phyloP scores from a whole-genome alignment of 495 filamentous ascomycete species.

The Penicillium egyptiacum region DNA sequence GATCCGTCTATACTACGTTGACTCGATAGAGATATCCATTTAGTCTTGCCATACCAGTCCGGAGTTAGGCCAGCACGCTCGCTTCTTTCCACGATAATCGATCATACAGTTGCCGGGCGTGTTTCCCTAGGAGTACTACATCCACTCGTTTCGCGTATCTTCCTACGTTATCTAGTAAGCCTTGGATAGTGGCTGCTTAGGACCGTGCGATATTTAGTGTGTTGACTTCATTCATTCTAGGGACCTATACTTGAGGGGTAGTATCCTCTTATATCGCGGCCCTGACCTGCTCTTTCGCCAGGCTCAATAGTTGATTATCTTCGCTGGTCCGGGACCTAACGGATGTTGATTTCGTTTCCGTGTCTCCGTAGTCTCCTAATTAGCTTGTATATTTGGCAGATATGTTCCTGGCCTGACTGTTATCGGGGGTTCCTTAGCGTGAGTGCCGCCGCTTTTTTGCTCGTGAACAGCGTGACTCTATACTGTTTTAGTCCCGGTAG shows the following conservation, averaged over 20 bases:
- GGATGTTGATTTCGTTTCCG: conserved; percentile 20
- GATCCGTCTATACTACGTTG: conserved; percentile 19
- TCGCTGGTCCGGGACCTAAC: conserved; percentile 16
- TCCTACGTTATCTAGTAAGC: background rate
- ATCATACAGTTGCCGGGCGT: conserved; percentile 26
- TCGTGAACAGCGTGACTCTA: background rate
- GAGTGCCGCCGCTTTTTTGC: conserved; percentile 1
- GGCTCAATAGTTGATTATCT: conserved; percentile 24
- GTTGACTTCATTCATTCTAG: background rate
- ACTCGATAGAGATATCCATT: conserved; percentile 15
- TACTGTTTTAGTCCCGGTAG: background rate
- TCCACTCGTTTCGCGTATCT: background rate
- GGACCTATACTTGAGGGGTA: background rate
- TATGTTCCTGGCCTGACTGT: conserved; percentile 22
- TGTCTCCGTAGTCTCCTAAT: conserved; percentile 23
- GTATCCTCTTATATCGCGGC: conserved; percentile 18
- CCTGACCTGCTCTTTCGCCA: conserved; percentile 30
- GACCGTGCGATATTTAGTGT: background rate
- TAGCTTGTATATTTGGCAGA: conserved; percentile 24
- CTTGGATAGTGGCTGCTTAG: background rate
- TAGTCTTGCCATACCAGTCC: conserved; percentile 33
- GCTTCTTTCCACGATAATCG: conserved; percentile 33
- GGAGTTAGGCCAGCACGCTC: conserved; percentile 30
- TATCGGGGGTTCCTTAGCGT: conserved; percentile 13
- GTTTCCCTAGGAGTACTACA: background rate